Evolutionary conservation across 1,139 yeast species (phyloP).

Genomic region (Hemisphaericaspora lyxosophila): DNA sequence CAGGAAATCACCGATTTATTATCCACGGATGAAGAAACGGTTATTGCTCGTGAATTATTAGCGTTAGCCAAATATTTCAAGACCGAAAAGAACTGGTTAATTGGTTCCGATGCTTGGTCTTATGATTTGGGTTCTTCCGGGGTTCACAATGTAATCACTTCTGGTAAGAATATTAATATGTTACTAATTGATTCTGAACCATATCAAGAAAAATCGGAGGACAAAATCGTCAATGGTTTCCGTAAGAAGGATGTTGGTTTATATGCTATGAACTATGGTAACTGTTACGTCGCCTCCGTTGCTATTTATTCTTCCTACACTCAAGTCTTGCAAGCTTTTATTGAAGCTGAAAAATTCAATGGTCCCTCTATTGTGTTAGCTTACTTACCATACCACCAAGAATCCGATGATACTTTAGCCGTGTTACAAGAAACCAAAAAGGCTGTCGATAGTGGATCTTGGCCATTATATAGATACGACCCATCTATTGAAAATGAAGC

Average conservation of each 20-base stretch:
- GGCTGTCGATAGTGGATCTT: conserved; percentile 90
- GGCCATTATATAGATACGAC: conserved; percentile 91
- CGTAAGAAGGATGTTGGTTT: conserved; percentile 93
- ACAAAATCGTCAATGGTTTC: conserved; percentile 30
- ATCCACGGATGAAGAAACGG: conserved; percentile 37
- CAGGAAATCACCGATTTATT: conserved; percentile 43
- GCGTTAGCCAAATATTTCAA: conserved; percentile 45
- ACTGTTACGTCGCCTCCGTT: conserved; percentile 89
- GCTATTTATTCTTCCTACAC: conserved; percentile 94
- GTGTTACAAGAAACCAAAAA: conserved; percentile 83
- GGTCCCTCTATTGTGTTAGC: conserved; percentile 94
- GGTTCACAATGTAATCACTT: conserved; percentile 77
- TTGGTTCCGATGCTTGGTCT: conserved; percentile 96
- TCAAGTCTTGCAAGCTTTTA: conserved; percentile 82
- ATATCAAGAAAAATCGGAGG: conserved; percentile 39
- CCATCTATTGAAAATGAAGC: conserved; percentile 53
- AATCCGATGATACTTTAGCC: conserved; percentile 67
- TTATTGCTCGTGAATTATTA: conserved; percentile 45
- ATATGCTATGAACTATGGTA: conserved; percentile 92
- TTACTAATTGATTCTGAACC: conserved; percentile 91
- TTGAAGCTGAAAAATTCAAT: conserved; percentile 82
- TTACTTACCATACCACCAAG: conserved; percentile 74
- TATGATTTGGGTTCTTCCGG: conserved; percentile 92
- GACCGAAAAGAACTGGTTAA: conserved; percentile 68
- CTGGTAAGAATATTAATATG: conserved; percentile 78